Evolutionary conservation across 2,329 filamentous ascomycete species (phyloP).

Genomic region (Ilyonectria destructans): DNA sequence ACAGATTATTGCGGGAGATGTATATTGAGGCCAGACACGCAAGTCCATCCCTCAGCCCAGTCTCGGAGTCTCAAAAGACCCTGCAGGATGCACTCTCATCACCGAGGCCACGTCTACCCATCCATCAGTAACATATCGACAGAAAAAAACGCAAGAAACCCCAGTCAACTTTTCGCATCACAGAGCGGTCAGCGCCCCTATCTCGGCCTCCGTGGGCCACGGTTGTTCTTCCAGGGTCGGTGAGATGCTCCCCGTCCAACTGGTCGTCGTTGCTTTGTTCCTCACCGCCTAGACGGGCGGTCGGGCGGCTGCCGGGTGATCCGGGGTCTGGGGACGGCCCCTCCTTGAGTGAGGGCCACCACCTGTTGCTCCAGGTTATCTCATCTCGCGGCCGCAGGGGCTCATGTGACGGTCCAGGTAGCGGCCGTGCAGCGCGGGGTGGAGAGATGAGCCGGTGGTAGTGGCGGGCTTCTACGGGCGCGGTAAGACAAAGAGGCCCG

Average conservation of each 20-base stretch:
- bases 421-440: conserved; percentile 40
- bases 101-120: conserved; percentile 29
- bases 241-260: conserved; percentile 34
- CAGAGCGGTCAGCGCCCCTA: conserved; percentile 39
- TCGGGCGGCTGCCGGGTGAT: conserved; percentile 42
- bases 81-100: conserved; percentile 33
- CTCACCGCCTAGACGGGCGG: conserved; percentile 47
- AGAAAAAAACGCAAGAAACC: conserved; percentile 22
- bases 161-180: conserved; percentile 35
- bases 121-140: conserved; percentile 26
- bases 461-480: conserved; percentile 29
- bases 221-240: conserved; percentile 39
- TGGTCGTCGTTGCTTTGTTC: conserved; percentile 42
- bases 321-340: conserved; percentile 37
- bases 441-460: conserved; percentile 22
- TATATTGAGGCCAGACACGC: conserved; percentile 20
- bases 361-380: conserved; percentile 38
- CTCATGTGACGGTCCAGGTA: conserved; percentile 48
- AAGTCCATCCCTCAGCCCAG: conserved; percentile 23
- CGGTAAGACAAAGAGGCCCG: conserved; percentile 25
- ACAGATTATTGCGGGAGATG: conserved; percentile 7
- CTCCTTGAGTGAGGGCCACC: conserved; percentile 27
- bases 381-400: conserved; percentile 43
- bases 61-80: conserved; percentile 29
- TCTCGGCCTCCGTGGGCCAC: conserved; percentile 38